Conservation (phyloP, 1,284 basidiomycete species). For the Trichosporon sp. region DNA sequence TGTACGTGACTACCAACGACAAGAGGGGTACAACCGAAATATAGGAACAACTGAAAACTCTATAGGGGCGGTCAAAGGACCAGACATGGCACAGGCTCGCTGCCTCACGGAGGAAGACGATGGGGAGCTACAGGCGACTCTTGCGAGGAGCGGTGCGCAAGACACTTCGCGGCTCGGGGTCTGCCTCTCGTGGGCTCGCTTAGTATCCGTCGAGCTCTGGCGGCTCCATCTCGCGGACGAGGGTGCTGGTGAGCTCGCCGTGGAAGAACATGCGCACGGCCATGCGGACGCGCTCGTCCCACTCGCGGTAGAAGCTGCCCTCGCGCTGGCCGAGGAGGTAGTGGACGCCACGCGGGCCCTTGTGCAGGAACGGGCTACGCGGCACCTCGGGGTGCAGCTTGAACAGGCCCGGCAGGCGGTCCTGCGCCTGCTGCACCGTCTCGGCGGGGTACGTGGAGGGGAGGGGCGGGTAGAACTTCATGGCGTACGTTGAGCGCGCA, state of each 20-base stretch:
- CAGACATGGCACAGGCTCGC: neutral
- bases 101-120: neutral
- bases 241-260: conserved; percentile 30
- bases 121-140: neutral
- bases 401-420: conserved; percentile 32
- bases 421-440: conserved; percentile 26
- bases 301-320: conserved; percentile 69
- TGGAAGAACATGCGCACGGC: conserved; percentile 51
- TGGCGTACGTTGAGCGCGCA: conserved; percentile 22
- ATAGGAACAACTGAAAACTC: neutral
- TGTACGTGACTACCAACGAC: neutral
- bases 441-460: conserved; percentile 39
- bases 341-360: conserved; percentile 44
- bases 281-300: conserved; percentile 61
- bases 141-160: neutral
- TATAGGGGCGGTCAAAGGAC: neutral
- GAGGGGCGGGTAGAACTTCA: conserved; percentile 42
- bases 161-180: neutral
- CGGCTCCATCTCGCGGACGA: conserved; percentile 9
- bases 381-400: conserved; percentile 42
- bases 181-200: neutral
- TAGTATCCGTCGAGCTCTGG: conserved; percentile 25
- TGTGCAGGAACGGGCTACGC: conserved; percentile 23
- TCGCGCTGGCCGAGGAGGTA: conserved; percentile 59
- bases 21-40: neutral